Conservation (phyloP, 1,284 basidiomycete species). For the Mycena sp. region DNA sequence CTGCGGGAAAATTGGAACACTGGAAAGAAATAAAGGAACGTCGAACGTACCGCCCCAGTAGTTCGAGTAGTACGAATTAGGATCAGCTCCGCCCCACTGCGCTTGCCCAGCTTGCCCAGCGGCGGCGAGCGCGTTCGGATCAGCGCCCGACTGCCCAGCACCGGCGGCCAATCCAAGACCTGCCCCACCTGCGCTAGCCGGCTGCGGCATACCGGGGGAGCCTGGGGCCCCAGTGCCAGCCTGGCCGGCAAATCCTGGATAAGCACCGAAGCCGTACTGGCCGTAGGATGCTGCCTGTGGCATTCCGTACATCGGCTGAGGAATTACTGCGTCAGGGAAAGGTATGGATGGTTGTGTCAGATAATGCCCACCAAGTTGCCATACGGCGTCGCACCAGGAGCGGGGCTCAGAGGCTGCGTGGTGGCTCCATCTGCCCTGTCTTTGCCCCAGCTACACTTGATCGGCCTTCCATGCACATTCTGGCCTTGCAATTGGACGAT, state of each 20-base stretch:
- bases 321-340: conserved; percentile 2
- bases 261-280: conserved; percentile 81
- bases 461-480: conserved; percentile 93
- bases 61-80: conserved; percentile 80
- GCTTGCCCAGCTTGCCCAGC: conserved; percentile 70
- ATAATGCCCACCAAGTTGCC: conserved; percentile 69
- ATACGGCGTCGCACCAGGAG: conserved; percentile 73
- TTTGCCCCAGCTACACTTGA: conserved; percentile 99
- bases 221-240: conserved; percentile 59
- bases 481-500: conserved; percentile 96
- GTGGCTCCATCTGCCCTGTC: conserved; percentile 82
- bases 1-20: conserved; percentile 46
- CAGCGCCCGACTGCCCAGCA: conserved; percentile 64
- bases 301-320: conserved; percentile 86
- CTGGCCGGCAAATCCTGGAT: conserved; percentile 75
- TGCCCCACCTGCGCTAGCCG: conserved; percentile 58
- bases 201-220: conserved; percentile 75
- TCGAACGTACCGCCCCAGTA: conserved; percentile 84
- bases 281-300: conserved; percentile 83
- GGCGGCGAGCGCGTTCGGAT: conserved; percentile 58
- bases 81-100: conserved; percentile 77
- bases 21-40: conserved; percentile 1
- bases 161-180: conserved; percentile 64
- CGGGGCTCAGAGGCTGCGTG: conserved; percentile 71
- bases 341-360: conserved; percentile 10